These are phyloP conservation scores for Antitrichia curtipendula DNA, from an alignment of 225 moss, liverwort and hornwort genomes.

Conservation along the genomic window DNA sequence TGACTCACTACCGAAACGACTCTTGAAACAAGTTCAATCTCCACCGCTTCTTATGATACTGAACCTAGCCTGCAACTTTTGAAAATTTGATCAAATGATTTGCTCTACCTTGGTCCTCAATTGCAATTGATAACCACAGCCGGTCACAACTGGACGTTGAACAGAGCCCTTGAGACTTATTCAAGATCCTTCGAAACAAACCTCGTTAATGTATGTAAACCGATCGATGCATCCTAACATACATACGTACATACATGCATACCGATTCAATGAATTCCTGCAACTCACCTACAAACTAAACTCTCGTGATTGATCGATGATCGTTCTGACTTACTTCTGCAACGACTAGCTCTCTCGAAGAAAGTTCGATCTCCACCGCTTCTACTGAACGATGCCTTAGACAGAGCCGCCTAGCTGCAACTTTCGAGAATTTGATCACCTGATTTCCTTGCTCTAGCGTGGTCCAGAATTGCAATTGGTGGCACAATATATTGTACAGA, in stretches of 20 bases:
- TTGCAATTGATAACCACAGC: neutral
- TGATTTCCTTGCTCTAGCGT: neutral
- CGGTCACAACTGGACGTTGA: neutral
- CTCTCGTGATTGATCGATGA: neutral
- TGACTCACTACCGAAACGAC: too few species aligned
- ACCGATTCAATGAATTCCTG: neutral
- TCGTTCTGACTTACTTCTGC: neutral
- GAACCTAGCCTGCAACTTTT: neutral
- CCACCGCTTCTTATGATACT: neutral
- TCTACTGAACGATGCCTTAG: neutral
- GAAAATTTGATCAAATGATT: neutral
- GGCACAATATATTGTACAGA: neutral
- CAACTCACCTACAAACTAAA: neutral
- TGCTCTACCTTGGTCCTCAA: neutral
- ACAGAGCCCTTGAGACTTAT: neutral
- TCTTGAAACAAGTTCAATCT: neutral
- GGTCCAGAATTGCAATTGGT: neutral
- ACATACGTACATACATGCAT: too few species aligned
- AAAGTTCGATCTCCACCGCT: neutral
- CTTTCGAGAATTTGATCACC: neutral
- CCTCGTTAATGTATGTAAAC: neutral
- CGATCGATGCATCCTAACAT: neutral
- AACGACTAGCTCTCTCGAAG: neutral
- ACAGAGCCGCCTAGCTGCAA: neutral
- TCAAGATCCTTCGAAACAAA: neutral